phyloP scores from a whole-genome alignment of 768 basidiomycete species.

The Pleurotus platypus region DNA sequence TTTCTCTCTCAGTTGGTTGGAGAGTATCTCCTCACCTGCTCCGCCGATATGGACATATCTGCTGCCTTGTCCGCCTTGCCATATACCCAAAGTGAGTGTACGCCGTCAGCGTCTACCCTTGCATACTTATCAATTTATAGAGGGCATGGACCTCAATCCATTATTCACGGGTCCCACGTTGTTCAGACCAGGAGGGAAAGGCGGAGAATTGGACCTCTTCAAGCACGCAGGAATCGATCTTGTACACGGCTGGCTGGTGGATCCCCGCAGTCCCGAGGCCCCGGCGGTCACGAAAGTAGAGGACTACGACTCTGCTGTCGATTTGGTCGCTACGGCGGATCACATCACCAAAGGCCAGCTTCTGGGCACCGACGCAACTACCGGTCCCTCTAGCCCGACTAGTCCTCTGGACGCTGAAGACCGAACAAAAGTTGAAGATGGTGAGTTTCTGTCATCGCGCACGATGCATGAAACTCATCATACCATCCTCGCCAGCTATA shows the following conservation, averaged over 20 bases:
- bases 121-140: constrained; percentile 26
- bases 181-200: constrained; percentile 63
- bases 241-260: constrained; percentile 87
- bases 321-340: constrained; percentile 76
- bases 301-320: constrained; percentile 76
- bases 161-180: constrained; percentile 66
- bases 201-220: constrained; percentile 83
- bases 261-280: constrained; percentile 61
- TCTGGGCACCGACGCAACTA: constrained; percentile 36
- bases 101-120: too few relatives aligned
- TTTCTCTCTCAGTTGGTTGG: constrained; percentile 81
- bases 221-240: constrained; percentile 77
- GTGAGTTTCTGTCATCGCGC: constrained; percentile 34
- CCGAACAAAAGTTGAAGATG: constrained; percentile 62
- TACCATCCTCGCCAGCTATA: constrained; percentile 43
- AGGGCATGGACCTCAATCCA: constrained; percentile 89
- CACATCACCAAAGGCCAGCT: constrained; percentile 64
- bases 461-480: background rate
- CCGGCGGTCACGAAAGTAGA: constrained; percentile 44
- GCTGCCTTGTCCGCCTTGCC: constrained; percentile 77
- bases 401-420: constrained; percentile 48
- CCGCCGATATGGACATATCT: constrained; percentile 57
- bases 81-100: constrained; percentile 63
- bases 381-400: constrained; percentile 19
- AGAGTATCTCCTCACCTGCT: constrained; percentile 65